These are phyloP conservation scores for Scorias spongiosa DNA, from an alignment of 2,329 filamentous ascomycete species.

Conservation along the genomic window DNA sequence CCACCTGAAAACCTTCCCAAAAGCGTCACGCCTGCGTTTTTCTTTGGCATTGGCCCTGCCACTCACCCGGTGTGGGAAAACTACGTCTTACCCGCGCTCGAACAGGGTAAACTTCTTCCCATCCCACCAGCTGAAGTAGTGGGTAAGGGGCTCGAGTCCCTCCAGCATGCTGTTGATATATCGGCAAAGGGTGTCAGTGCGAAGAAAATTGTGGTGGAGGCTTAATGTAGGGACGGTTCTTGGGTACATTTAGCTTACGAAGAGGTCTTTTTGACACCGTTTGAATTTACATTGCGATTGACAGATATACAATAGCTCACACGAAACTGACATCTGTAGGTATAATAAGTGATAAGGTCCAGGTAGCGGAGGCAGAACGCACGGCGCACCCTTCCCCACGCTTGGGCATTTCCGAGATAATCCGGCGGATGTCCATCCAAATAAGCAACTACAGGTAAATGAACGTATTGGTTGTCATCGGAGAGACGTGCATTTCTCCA, in stretches of 20 bases:
- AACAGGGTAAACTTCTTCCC: conserved; percentile 16
- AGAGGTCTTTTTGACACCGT: no score
- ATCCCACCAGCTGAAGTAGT: conserved; percentile 24
- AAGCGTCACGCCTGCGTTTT: conserved; percentile 12
- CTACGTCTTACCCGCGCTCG: conserved; percentile 20
- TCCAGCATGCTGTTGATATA: conserved; percentile 17
- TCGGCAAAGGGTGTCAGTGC: conserved; percentile 20
- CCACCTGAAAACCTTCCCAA: conserved; percentile 10
- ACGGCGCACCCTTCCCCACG: no score
- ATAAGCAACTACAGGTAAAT: no score
- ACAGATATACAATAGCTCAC: conserved; percentile 1
- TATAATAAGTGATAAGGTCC: no score
- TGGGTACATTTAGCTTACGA: no score
- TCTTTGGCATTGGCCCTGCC: conserved; percentile 15
- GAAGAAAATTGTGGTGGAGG: conserved; percentile 20
- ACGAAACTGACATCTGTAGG: not conserved
- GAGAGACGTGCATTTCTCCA: no score
- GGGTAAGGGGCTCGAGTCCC: conserved; percentile 21
- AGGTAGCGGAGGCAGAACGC: no score
- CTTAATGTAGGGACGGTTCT: conserved; percentile 2
- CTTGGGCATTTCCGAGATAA: no score
- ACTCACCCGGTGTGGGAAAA: conserved; percentile 15
- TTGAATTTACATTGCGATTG: no score
- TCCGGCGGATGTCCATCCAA: no score
- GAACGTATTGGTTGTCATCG: no score